Base-by-base conservation (phyloP, 495 filamentous ascomycete species). In the Penicillium samsonianum region DNA sequence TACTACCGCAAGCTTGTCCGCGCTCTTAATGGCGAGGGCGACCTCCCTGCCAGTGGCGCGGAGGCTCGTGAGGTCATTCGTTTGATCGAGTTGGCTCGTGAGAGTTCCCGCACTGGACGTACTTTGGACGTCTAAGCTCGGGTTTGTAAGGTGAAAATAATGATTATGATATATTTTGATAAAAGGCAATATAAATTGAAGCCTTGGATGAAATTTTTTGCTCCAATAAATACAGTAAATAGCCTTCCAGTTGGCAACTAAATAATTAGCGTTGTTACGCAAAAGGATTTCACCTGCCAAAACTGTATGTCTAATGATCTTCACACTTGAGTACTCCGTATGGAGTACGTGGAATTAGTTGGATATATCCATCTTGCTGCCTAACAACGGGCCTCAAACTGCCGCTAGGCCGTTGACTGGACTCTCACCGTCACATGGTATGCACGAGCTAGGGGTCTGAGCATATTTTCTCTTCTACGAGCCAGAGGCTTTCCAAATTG, bases 21-120 rank as follows among this genome's bases (percentile, higher is more conserved):
- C 41, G 87, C 89, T 35, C 75, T 94, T 17, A 72, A 69, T 20
- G 82, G 80, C 19, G 80, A 86, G 42, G 84, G 84, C 20, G 78
- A 83, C 6, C 77, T 90, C 16, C 89, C 88, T 3, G 90, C 92
- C 6, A 87, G 87, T 48, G 84, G 88, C 2, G 77, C 75, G 19
- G 84, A 92, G 67, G 88, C 89, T 11, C 80, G 82, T 14, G 80
- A 88, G 65, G 85, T 93, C 16, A 80, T 96, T 57, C 78, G 80
- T 48, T 74, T 96, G 60, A 86, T 96, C 51, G 91, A 95, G 73
- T 73, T 88, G 48, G 81, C 84, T 25, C 78, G 77, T 60, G 79
- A 90, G 74, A 91, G 88, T 65, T 88, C 85, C 0, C 76, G 72
- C 63, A 78, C 72, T 47, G 86, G 87, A 19, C 83, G 78, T 68